phyloP scores from a whole-genome alignment of 2,329 filamentous ascomycete species.

The Ophiostoma himal-ulmi region DNA sequence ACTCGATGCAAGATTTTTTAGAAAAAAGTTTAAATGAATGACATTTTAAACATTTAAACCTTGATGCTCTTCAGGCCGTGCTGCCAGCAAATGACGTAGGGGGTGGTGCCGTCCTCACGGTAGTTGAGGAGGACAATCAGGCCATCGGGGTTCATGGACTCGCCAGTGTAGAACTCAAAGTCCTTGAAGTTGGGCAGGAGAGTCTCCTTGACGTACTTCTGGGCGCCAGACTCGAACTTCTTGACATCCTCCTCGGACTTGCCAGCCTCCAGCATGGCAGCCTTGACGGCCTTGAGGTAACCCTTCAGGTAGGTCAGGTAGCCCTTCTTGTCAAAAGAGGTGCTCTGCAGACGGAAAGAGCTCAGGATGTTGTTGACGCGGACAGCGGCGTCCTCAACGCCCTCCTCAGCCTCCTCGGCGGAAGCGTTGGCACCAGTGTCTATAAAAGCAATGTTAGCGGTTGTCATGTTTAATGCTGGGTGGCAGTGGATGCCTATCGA shows the following conservation, averaged over 20 bases:
- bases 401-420: constrained; percentile 80
- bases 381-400: constrained; percentile 60
- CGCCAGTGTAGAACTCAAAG: constrained; percentile 89
- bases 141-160: constrained; percentile 87
- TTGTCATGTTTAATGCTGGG: background rate
- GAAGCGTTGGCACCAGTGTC: constrained; percentile 95
- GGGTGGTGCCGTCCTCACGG: constrained; percentile 90
- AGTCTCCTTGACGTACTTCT: constrained; percentile 71
- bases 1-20: background rate
- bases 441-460: constrained; percentile 31
- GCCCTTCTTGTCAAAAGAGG: constrained; percentile 77
- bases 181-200: constrained; percentile 85
- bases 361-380: constrained; percentile 90
- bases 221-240: constrained; percentile 72
- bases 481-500: background rate
- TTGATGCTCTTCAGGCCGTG: constrained; percentile 84
- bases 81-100: constrained; percentile 90
- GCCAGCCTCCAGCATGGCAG: constrained; percentile 51
- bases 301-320: constrained; percentile 80
- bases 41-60: constrained; percentile 57
- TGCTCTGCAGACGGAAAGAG: constrained; percentile 81
- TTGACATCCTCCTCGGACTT: constrained; percentile 62
- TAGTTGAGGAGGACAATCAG: constrained; percentile 97
- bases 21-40: background rate
- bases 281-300: constrained; percentile 90